Conservation (phyloP, 1,284 basidiomycete species). For the Rhodofomes roseus region DNA sequence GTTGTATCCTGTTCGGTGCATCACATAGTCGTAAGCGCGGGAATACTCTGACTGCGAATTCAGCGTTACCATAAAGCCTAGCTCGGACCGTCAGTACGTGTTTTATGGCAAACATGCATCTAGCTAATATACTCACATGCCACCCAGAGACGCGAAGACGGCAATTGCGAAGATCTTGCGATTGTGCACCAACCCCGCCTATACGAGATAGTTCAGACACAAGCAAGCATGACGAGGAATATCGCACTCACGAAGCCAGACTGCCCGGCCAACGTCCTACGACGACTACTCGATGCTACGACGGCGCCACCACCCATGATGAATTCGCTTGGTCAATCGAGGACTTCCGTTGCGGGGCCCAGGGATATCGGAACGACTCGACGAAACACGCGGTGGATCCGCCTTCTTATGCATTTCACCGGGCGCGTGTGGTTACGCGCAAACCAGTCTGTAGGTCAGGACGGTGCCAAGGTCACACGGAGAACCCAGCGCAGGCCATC, state of each 20-base stretch:
- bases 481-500: background rate
- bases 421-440: background rate
- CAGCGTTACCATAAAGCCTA: conserved; percentile 22
- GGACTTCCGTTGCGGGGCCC: background rate
- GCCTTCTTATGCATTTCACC: conserved; percentile 1
- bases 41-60: no score
- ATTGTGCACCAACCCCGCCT: conserved; percentile 64
- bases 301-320: conserved; percentile 43
- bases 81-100: background rate
- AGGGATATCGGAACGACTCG: background rate
- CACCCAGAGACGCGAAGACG: conserved; percentile 70
- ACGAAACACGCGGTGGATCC: background rate
- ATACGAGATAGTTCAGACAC: conserved; percentile 4
- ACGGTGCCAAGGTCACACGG: background rate
- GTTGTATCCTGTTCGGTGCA: conserved; percentile 54
- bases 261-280: conserved; percentile 53
- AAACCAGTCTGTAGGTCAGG: background rate
- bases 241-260: conserved; percentile 59
- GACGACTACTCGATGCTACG: conserved; percentile 39
- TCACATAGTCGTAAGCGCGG: no score
- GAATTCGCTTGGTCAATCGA: conserved; percentile 2
- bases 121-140: conserved; percentile 44
- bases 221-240: background rate
- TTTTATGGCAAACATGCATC: background rate
- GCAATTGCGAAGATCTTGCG: conserved; percentile 57